Evolutionary conservation across 257 asterid species (phyloP), one percentile per base, ranked within the genome.

Genomic region (Fraxinus anomala): DNA sequence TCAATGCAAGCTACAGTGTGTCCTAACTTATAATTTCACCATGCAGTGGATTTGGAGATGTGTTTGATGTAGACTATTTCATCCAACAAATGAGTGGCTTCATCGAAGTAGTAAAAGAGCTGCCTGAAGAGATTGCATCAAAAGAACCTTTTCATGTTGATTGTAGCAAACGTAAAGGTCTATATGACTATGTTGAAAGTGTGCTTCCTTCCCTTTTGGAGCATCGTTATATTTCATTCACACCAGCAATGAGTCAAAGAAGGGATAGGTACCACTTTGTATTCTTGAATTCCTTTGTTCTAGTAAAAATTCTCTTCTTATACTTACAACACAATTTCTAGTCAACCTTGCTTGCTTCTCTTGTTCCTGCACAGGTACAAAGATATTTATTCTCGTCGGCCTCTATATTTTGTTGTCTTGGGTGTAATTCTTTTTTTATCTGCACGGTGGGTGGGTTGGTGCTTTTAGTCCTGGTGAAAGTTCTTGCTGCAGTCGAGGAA

Each of bases 221-320:
- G 85, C 96, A 96, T 84, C 91, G 74, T 8, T 96, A 91, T 83
- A 91, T 96, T 73, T 91, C 98, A 68, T 80, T 96, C 79, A 92
- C 99, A 33, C 98, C 99, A 24, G 96, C 96, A 33, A 91, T 96
- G 97, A 93, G 99, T 86, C 99, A 96, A 84, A 87, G 99, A 83
- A 89, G 99, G 84, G 99, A 96, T 82, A 89, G 99, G 99, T 96
- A 86, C 65, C 33, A 17, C 74, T 56, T 33, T 40, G 66, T 23
- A 7, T 59, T 69, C 33, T 72, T 72, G 26, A 72, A 36, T 75
- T 40, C 70, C 73, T 68, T 19, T 28, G 16, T 24, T 21, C 16
- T 24, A 26, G 69, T 12, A 63, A 23, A 61, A 61, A 9, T 1
- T 6, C 12, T 59, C 67, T 59, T 59, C 24, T 21, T 23, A 21